A percentile compares a stretch with the other conserved stretches of the same genome.
These are phyloP conservation scores for Carallia brachiata DNA, from an alignment of 345 rosid genomes.

Conservation along the genomic window DNA sequence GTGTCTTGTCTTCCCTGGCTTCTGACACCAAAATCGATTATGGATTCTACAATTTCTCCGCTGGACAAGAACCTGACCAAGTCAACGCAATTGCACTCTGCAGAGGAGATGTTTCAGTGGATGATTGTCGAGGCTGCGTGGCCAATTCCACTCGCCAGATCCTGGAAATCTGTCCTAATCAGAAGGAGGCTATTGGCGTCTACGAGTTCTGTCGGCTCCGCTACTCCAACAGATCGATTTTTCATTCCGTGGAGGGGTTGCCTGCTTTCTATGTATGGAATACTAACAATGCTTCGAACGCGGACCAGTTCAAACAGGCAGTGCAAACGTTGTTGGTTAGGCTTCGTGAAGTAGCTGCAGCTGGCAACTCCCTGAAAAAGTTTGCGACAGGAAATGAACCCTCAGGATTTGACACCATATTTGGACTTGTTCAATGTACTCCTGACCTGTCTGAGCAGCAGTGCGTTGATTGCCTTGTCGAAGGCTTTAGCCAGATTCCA, in stretches of 20 bases:
- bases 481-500: neutral
- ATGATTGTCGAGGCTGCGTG: slow-evolving; percentile 1
- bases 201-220: neutral
- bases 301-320: slow-evolving; percentile 7
- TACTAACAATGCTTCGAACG: neutral
- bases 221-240: slow-evolving; percentile 18
- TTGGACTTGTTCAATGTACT: slow-evolving; percentile 43
- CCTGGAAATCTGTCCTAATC: slow-evolving; percentile 11
- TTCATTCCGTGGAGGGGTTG: neutral
- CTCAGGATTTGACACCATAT: slow-evolving; percentile 11
- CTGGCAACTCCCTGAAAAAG: slow-evolving; percentile 21
- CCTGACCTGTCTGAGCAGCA: slow-evolving; percentile 37
- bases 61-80: slow-evolving; percentile 15
- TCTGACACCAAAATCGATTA: neutral
- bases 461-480: slow-evolving; percentile 28
- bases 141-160: neutral
- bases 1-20: slow-evolving; percentile 9
- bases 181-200: slow-evolving; percentile 15
- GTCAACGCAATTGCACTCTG: slow-evolving; percentile 25
- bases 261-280: rapidly evolving
- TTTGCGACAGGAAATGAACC: slow-evolving; percentile 20
- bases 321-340: slow-evolving; percentile 6
- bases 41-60: slow-evolving; percentile 16
- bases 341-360: slow-evolving; percentile 14
- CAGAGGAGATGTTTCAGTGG: slow-evolving; percentile 4